Conservation (phyloP, 2,329 filamentous ascomycete genomes). For the Rhinocladiella similis region DNA sequence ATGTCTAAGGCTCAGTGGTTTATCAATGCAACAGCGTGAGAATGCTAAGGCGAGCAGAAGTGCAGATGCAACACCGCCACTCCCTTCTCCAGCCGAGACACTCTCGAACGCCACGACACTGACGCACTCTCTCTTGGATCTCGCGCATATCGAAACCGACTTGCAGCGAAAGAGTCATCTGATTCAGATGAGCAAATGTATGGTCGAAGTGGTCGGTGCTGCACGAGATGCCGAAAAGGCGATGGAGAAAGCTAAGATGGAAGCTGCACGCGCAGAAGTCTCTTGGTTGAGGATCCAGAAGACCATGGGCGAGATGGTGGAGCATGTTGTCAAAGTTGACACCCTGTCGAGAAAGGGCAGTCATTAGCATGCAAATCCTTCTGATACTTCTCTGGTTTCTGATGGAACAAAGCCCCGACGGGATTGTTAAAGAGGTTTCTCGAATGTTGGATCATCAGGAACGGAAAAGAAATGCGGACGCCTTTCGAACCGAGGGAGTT, state of each 20-base stretch:
- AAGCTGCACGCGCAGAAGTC: slow-evolving; percentile 30
- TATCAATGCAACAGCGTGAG: no score
- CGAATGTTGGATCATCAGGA: no score
- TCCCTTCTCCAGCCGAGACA: slow-evolving; percentile 13
- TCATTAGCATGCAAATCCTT: not conserved
- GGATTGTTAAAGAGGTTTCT: no score
- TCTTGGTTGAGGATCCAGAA: slow-evolving; percentile 18
- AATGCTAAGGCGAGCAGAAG: no score
- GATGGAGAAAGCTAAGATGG: slow-evolving; percentile 32
- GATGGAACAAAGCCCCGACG: no score
- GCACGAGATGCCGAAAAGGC: slow-evolving; percentile 33
- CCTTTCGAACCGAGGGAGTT: no score
- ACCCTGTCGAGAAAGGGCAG: not conserved
- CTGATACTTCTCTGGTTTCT: no score
- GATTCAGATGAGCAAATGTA: slow-evolving; percentile 28
- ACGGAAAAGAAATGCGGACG: no score
- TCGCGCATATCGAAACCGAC: slow-evolving; percentile 23
- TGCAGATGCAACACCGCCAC: no score
- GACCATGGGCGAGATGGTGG: slow-evolving; percentile 13
- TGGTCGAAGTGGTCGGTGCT: slow-evolving; percentile 30
- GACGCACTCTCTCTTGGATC: slow-evolving; percentile 30
- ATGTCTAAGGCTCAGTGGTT: slow-evolving; percentile 4
- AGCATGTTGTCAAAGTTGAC: slow-evolving; percentile 2
- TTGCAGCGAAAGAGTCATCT: slow-evolving; percentile 21
- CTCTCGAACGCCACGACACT: slow-evolving; percentile 28